Evolutionary conservation across 257 asterid species (phyloP), one percentile per base, ranked within the genome.

Genomic region (Lycium ferocissimum): DNA sequence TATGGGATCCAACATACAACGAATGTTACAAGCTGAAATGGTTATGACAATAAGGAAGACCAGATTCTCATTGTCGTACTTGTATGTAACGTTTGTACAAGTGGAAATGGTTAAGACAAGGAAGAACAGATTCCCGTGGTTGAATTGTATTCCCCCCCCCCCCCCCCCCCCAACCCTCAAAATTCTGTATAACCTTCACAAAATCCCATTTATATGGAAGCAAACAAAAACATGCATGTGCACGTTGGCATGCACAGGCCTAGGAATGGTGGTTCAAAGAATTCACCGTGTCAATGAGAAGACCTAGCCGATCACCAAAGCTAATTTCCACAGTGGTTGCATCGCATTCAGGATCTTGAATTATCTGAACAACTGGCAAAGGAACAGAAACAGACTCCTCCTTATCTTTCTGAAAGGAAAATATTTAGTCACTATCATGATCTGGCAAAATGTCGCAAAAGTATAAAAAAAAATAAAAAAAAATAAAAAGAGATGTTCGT

Each of bases 261-360:
- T 51, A 73, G 49, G 51, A n/a, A 85, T 54, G 78, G 67, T 37
- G 70, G 20, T 62, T 40, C 70, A 58, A 79, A 75, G 49, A 82
- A 82, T 84, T 89, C 87, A 96, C 99, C 89, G 99, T 95, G 89
- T 96, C 98, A 86, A 93, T 89, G 63, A 96, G 98, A 85, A 97
- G 95, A 83, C 98, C 98, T 37, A 96, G 97, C 71, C 99, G 99
- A 92, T 96, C 98, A 59, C 99, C 99, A 80, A 96, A 96, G 90
- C 98, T 94, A 84, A 96, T 89, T 91, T 96, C 94, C 85, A 95
- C 98, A 26, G 92, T 90, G 53, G 99, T 95, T 88, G 96, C 97
- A 67, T 91, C 96, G 26, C 97, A 91, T 85, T 91, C 94, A 86
- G 96, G 87, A 86, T 95, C 98, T 91, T 96, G 99, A 91, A 94